phyloP scores from a whole-genome alignment of 2,329 filamentous ascomycete genomes.

The Fusarium bulbicola region DNA sequence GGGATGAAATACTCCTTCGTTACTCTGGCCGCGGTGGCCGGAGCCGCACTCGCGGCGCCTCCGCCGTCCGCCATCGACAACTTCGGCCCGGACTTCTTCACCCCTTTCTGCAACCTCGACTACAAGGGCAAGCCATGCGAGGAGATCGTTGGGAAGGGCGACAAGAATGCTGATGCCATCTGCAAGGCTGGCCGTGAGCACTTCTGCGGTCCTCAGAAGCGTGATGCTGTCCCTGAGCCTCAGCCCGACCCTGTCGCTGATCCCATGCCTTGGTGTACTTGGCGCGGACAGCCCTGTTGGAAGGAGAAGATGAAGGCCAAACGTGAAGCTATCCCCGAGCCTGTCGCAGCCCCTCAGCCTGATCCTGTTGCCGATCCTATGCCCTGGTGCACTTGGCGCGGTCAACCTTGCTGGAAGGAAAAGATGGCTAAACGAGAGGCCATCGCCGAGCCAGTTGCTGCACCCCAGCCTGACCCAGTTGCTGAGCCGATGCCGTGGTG shows the following conservation, averaged over 20 bases:
- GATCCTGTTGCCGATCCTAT: not conserved
- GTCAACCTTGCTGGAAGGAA: constrained; percentile 12
- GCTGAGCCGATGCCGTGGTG: constrained; percentile 9
- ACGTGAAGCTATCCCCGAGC: constrained; percentile 4
- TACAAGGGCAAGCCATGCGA: constrained; percentile 3
- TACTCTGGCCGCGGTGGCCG: constrained; percentile 36
- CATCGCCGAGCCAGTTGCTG: not conserved
- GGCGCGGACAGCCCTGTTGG: constrained; percentile 52
- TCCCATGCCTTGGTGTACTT: constrained; percentile 45
- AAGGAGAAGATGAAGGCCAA: constrained; percentile 46
- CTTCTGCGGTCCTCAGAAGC: not conserved
- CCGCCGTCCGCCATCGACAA: not conserved
- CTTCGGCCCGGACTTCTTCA: constrained; percentile 3
- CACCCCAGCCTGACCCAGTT: not conserved
- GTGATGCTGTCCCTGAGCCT: constrained; percentile 4
- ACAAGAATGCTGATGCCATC: not conserved
- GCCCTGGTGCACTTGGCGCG: constrained; percentile 7
- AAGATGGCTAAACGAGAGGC: constrained; percentile 12
- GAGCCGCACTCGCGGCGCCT: constrained; percentile 13
- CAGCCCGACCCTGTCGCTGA: constrained; percentile 29
- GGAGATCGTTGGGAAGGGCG: not conserved
- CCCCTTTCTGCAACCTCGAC: not conserved
- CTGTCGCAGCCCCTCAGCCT: not conserved
- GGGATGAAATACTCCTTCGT: constrained; percentile 45
- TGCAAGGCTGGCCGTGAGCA: not conserved